A percentile compares a stretch with the other conserved stretches of the same genome.
These are phyloP conservation scores for Garcia nutans DNA, from an alignment of 345 rosid species.

Conservation along the genomic window DNA sequence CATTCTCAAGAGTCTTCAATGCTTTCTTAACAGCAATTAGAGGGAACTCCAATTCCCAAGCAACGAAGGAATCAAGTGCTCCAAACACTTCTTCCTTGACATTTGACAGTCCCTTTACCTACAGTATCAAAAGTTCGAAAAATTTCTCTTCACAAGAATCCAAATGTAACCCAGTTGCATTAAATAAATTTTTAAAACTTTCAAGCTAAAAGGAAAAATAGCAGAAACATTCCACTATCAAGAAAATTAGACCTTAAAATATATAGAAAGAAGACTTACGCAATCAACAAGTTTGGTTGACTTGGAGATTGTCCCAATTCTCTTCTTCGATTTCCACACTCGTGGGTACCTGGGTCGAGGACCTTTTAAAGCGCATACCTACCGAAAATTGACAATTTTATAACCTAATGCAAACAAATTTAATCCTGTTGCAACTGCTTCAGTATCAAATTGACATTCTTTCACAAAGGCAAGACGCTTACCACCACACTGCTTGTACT, in stretches of 20 bases:
- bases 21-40: constrained; percentile 86
- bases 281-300: constrained; percentile 67
- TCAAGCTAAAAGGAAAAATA: background rate
- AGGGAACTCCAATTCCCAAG: constrained; percentile 97
- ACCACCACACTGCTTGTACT: constrained; percentile 50
- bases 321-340: constrained; percentile 74
- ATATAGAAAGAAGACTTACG: constrained; percentile 34
- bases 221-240: background rate
- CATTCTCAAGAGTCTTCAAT: constrained; percentile 65
- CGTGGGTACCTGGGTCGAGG: constrained; percentile 90
- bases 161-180: constrained; percentile 9
- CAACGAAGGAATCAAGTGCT: constrained; percentile 87
- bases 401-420: background rate
- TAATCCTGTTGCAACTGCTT: background rate
- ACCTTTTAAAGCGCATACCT: constrained; percentile 88
- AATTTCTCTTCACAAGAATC: constrained; percentile 3
- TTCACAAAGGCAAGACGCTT: constrained; percentile 19
- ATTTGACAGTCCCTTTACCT: constrained; percentile 74
- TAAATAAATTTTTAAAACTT: background rate
- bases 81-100: constrained; percentile 94
- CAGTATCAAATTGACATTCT: too few species aligned
- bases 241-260: background rate
- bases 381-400: background rate
- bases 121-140: constrained; percentile 6
- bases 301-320: constrained; percentile 81